phyloP scores from a whole-genome alignment of 208 protist genomes.

The Polymyxa betae region DNA sequence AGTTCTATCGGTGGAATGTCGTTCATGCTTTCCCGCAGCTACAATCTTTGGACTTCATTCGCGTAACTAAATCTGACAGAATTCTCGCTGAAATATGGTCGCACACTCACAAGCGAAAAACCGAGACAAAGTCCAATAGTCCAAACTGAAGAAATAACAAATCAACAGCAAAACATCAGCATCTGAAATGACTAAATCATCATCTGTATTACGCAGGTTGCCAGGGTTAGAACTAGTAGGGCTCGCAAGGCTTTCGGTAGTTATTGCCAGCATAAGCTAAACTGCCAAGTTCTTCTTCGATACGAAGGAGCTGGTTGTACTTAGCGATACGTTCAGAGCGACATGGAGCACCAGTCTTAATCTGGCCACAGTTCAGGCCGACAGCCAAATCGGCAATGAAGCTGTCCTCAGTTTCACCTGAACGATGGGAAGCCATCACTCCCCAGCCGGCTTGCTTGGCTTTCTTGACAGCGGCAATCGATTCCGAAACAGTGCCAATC shows the following conservation, averaged over 20 bases:
- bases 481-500: conserved; percentile 95
- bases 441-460: conserved; percentile 76
- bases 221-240: background rate
- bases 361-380: conserved; percentile 90
- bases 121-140: no score
- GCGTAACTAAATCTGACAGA: background rate
- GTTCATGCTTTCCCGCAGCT: conserved; percentile 3
- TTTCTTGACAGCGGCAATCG: conserved; percentile 90
- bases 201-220: background rate
- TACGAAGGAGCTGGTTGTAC: conserved; percentile 99
- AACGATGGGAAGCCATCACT: conserved; percentile 93
- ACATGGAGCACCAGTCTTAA: conserved; percentile 99
- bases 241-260: conserved; percentile 52
- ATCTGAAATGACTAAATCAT: no score
- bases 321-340: conserved; percentile 80
- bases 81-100: background rate
- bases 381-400: conserved; percentile 98
- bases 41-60: conserved; percentile 29
- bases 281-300: conserved; percentile 90
- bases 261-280: conserved; percentile 70
- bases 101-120: no score
- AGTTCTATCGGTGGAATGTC: background rate
- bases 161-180: no score
- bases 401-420: conserved; percentile 89
- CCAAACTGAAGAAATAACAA: no score